Conservation (phyloP, 306 rosid species). For the Cucurbita pepo region DNA sequence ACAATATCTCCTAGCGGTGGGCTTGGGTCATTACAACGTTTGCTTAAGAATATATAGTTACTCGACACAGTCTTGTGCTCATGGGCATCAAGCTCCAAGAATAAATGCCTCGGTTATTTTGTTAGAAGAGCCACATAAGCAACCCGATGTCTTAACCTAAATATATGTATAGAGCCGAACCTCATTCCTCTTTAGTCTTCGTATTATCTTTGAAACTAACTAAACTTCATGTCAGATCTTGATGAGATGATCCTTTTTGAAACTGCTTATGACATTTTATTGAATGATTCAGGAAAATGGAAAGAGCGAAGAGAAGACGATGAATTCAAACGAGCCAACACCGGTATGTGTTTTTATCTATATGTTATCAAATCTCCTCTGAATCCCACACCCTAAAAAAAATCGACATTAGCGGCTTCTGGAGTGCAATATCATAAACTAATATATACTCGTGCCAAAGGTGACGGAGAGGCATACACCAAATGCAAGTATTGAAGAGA, state of each 20-base stretch:
- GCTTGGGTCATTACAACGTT: too few species aligned
- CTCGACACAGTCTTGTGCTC: neutral
- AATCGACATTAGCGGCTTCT: neutral
- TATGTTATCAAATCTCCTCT: neutral
- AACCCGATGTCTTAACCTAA: neutral
- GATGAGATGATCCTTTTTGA: neutral
- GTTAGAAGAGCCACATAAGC: neutral
- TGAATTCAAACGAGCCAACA: slow-evolving; percentile 15
- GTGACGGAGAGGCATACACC: slow-evolving; percentile 16
- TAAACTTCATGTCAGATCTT: neutral
- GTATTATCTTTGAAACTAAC: neutral
- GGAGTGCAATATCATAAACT: neutral
- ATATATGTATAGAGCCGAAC: neutral
- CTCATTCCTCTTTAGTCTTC: neutral
- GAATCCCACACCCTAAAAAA: neutral
- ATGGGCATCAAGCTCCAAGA: neutral
- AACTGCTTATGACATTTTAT: neutral
- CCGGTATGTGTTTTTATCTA: slow-evolving; percentile 2
- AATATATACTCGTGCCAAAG: slow-evolving; percentile 12
- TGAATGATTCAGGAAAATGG: slow-evolving; percentile 24
- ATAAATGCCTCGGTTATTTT: neutral
- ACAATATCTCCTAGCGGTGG: too few species aligned
- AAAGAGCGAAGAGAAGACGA: slow-evolving; percentile 8
- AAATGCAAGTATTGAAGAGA: slow-evolving; percentile 8
- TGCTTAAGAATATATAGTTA: neutral